These are phyloP conservation scores for Fraxinus baroniana DNA, from an alignment of 305 asterid genomes.

Conservation along the genomic window DNA sequence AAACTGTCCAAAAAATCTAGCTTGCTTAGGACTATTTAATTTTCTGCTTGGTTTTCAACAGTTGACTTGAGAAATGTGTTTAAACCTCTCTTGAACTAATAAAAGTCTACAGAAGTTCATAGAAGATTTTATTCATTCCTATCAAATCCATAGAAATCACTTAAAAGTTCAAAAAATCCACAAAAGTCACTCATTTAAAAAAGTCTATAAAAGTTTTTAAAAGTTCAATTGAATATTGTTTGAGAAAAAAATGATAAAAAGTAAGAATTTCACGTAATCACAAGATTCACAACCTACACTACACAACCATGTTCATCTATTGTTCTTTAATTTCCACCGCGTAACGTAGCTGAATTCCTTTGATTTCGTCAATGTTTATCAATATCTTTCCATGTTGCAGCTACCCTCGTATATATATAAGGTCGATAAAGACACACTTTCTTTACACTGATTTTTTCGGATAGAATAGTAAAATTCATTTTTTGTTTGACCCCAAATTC, in stretches of 20 bases:
- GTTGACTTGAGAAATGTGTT: slow-evolving; percentile 14
- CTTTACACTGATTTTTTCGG: neutral
- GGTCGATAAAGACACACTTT: neutral
- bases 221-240: too few relatives aligned
- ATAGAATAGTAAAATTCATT: neutral
- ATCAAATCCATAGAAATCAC: too few relatives aligned
- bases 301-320: neutral
- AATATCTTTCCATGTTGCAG: neutral
- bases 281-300: neutral
- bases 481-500: neutral
- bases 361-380: slow-evolving; percentile 29
- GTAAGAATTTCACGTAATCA: neutral
- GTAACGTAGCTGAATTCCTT: slow-evolving; percentile 15
- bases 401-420: neutral
- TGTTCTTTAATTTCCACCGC: neutral
- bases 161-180: too few relatives aligned
- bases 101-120: too few relatives aligned
- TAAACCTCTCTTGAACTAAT: neutral
- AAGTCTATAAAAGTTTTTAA: too few relatives aligned
- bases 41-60: slow-evolving; percentile 23
- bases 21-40: neutral
- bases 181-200: too few relatives aligned
- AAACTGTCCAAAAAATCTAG: slow-evolving; percentile 19
- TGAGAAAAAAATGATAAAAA: neutral
- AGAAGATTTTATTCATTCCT: too few relatives aligned